Evolutionary conservation across 208 protist genomes (phyloP), one percentile per base, ranked within the genome.

Genomic region (Borovskyia barvae): DNA sequence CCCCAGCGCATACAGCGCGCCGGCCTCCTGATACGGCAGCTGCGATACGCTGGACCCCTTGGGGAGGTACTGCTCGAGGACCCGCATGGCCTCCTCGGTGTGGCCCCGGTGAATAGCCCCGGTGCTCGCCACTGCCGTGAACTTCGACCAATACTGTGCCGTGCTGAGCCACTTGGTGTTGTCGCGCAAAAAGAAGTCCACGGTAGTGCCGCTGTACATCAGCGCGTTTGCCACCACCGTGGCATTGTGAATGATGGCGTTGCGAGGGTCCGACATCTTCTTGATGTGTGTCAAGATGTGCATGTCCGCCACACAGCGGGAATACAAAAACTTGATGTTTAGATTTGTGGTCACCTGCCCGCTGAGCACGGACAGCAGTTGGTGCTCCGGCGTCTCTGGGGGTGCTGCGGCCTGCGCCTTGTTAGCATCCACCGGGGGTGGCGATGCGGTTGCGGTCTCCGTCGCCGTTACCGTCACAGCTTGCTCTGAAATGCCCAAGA

Each of bases 181-280:
- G 33, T 98, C 92, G 37, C 97, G 81, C 26, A 99, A 67, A 80
- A 99, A 99, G 28, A 61, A 73, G 80, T 99, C 98, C 54, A 94
- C 89, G 40, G 97, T 99, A 15, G 98, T 99, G 35, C 98, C 98
- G 55, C 87, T 81, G 70, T 99, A 96, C 96, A 99, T 99, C 47
- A 99, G 72, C 5, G 89, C 93, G 79, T 99, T 93, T 17, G 96
- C 81, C 37, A 98, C 93, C 20, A 99, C 90, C 6, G 89, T 97
- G 3, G 94, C 97, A 49, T 86, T 96, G 80, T 99, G 93, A 22
- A 97, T 75, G n/a, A 95, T 52, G 19, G 80, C 51, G 59, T 82
- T 81, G 42, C 72, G 73, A 8, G 72, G 36, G 65, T 94, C 88
- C 22, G 96, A 79, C 55, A 55, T 67, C 33, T 73, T 71, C 82